A percentile compares a stretch with the other conserved stretches of the same genome.
Conservation (phyloP, 1,139 yeast species). For the Lodderomyces pseudojiufengensis region DNA sequence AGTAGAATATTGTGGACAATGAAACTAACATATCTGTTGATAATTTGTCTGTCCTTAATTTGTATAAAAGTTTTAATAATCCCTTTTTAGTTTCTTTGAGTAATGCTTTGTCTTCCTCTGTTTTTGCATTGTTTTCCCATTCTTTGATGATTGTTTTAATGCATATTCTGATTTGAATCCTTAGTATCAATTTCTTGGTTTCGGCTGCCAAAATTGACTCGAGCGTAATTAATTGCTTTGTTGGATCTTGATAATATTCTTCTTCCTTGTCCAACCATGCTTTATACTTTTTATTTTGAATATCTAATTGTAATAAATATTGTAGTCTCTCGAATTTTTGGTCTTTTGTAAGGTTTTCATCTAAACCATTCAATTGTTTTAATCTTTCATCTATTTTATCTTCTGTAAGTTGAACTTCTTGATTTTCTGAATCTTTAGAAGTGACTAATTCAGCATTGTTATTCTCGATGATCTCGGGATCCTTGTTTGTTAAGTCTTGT, state of each 20-base stretch:
- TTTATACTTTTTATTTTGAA: conserved; percentile 14
- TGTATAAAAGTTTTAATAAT: conserved; percentile 57
- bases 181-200: conserved; percentile 11
- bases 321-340: conserved; percentile 13
- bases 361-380: conserved; percentile 10
- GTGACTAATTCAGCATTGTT: not conserved
- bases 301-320: conserved; percentile 10
- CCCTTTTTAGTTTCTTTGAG: conserved; percentile 56
- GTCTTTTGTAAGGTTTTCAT: conserved; percentile 7
- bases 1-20: conserved; percentile 55
- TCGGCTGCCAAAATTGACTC: conserved; percentile 13
- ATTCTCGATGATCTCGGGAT: conserved; percentile 10
- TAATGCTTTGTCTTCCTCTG: conserved; percentile 14
- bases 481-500: not conserved
- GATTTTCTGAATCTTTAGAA: not conserved
- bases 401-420: conserved; percentile 19
- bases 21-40: conserved; percentile 46
- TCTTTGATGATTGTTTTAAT: conserved; percentile 42
- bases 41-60: conserved; percentile 49
- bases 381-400: conserved; percentile 14
- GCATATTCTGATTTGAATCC: conserved; percentile 42
- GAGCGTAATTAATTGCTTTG: conserved; percentile 8
- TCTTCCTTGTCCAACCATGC: conserved; percentile 13
- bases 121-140: conserved; percentile 35
- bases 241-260: conserved; percentile 8